These are phyloP conservation scores for Aspergillus terreus DNA, from an alignment of 2,329 filamentous ascomycete species.

Conservation along the genomic window DNA sequence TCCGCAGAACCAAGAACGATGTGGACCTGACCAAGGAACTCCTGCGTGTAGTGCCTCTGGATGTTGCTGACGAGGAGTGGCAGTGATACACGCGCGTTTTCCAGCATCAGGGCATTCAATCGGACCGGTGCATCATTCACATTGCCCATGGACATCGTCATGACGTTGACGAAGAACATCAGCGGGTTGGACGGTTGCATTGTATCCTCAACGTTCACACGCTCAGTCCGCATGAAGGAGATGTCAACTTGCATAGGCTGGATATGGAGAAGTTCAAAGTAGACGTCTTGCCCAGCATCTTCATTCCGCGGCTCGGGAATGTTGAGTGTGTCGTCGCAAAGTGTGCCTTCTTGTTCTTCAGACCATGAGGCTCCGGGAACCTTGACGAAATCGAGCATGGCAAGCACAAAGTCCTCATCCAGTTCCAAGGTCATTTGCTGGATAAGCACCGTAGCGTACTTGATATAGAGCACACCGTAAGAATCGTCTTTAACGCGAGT, in stretches of 20 bases:
- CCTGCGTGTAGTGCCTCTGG: constrained; percentile 92
- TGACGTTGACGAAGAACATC: constrained; percentile 98
- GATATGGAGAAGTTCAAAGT: constrained; percentile 94
- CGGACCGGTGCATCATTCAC: constrained; percentile 96
- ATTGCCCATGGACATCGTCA: constrained; percentile 99
- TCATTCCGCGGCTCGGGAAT: constrained; percentile 88
- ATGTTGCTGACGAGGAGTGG: constrained; percentile 80
- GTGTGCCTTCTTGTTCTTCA: constrained; percentile 73
- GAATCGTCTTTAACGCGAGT: constrained; percentile 97
- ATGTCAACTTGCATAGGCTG: constrained; percentile 98
- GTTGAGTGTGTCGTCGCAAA: constrained; percentile 86
- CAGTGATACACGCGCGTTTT: constrained; percentile 89
- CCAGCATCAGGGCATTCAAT: constrained; percentile 88
- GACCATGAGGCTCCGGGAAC: constrained; percentile 86
- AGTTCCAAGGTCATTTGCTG: constrained; percentile 98
- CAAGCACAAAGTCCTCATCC: constrained; percentile 97
- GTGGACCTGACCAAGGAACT: constrained; percentile 92
- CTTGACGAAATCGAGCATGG: constrained; percentile 90
- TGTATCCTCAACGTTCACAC: constrained; percentile 93
- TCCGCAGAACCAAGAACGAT: constrained; percentile 96
- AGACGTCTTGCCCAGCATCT: constrained; percentile 86
- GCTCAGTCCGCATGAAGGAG: constrained; percentile 94
- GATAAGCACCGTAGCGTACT: constrained; percentile 88
- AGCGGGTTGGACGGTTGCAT: constrained; percentile 85
- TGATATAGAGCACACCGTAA: constrained; percentile 96